Evolutionary conservation across 768 basidiomycete species (phyloP).

Genomic region (Suillus occidentalis): DNA sequence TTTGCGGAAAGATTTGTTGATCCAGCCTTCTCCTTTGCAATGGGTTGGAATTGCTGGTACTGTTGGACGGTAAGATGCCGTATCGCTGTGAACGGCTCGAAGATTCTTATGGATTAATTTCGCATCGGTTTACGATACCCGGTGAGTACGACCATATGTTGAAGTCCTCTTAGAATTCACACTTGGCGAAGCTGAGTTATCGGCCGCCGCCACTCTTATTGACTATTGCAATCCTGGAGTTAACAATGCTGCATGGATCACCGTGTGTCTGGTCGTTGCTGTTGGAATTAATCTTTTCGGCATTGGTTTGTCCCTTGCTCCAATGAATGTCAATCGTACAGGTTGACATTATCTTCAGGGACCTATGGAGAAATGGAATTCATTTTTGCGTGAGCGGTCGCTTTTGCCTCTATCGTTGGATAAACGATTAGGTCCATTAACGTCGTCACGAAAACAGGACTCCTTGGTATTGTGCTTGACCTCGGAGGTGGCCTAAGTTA

Average conservation of each 20-base stretch:
- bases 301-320: background rate
- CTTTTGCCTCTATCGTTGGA: background rate
- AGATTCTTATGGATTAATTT: background rate
- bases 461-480: background rate
- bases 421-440: background rate
- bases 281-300: background rate
- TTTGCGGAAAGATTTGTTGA: background rate
- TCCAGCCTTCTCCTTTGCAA: background rate
- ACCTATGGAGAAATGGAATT: background rate
- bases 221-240: background rate
- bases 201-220: background rate
- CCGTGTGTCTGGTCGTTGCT: background rate
- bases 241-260: background rate
- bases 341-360: background rate
- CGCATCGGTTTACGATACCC: background rate
- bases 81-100: background rate
- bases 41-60: slow-evolving; percentile 2
- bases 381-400: background rate
- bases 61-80: background rate
- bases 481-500: background rate
- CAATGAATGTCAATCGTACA: background rate
- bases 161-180: background rate
- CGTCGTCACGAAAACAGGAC: background rate
- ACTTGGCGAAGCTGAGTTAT: background rate
- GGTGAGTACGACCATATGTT: background rate